These are phyloP conservation scores for Malassezia sympodialis DNA, from an alignment of 1,284 basidiomycete species.

Conservation along the genomic window DNA sequence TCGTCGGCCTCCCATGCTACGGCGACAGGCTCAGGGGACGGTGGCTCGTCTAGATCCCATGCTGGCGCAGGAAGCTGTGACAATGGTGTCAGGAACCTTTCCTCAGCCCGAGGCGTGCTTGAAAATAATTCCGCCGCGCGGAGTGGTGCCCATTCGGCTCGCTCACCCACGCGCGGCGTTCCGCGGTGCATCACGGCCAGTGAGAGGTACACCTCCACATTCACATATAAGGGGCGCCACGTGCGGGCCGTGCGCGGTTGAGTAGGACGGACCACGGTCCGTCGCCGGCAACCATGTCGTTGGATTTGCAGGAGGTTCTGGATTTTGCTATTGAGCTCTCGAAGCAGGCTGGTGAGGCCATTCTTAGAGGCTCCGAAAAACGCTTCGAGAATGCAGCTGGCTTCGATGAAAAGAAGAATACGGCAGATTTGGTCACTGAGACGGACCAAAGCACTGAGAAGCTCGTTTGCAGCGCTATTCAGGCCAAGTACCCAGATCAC, in stretches of 20 bases:
- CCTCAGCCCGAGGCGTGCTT: background rate
- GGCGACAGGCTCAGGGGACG: background rate
- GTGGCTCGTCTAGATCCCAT: background rate
- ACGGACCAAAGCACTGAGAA: constrained; percentile 88
- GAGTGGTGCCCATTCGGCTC: constrained; percentile 13
- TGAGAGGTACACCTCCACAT: background rate
- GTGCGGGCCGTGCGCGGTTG: background rate
- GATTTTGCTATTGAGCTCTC: constrained; percentile 66
- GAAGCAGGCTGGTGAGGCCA: constrained; percentile 51
- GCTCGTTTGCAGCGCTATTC: constrained; percentile 64
- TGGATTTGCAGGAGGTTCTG: constrained; percentile 49
- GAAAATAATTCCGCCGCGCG: constrained; percentile 2
- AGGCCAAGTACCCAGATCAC: constrained; percentile 63
- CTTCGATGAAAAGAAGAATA: constrained; percentile 43
- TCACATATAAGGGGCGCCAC: background rate
- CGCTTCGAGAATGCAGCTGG: constrained; percentile 37
- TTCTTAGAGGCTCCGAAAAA: constrained; percentile 49
- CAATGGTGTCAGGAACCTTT: background rate
- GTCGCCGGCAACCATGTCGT: constrained; percentile 1
- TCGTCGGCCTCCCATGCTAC: background rate
- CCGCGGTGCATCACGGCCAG: background rate
- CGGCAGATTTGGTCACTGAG: constrained; percentile 69
- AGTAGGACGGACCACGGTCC: background rate
- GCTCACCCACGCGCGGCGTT: background rate
- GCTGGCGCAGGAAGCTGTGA: constrained; percentile 14